Evolutionary conservation across 1,284 basidiomycete genomes (phyloP), one percentile per base, ranked within the genome.

Genomic region (Tremellales sp.): DNA sequence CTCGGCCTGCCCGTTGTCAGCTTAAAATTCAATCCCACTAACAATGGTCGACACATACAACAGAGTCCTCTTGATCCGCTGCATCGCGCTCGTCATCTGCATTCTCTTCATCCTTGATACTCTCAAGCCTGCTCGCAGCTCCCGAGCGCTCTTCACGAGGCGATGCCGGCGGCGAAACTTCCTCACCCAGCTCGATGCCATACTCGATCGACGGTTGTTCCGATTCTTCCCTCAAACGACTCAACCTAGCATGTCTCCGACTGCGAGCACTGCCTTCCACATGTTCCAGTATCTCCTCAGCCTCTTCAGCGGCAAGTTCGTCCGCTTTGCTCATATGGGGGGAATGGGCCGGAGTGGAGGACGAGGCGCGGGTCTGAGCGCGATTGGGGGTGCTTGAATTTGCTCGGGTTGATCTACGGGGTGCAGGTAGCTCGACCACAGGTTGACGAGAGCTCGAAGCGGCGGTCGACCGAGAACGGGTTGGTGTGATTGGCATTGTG

Each of bases 261-360:
- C 52, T 53, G 15, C 57, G 48, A 8, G 57, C 57, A 46, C 52
- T 54, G 3, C 46, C 49, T 12, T 46, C 40, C 12, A 37, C 24
- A 22, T 31, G 35, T 12, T 29, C 39, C 33, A 24, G 45, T 17
- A 65, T 36, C 3, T 59, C 45, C 1, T 53, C 57, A 3, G 67
- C 67, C 43, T 66, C 69, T 36, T 56, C 53, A 6, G 57, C 21
- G 11, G 65, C 60, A 12, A 62, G 56, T 45, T 67, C 60, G 46
- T 69, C 65, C 6, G 67, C 56, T n/a, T n/a, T n/a, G n/a, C n/a
- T n/a, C n/a, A n/a, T n/a, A n/a, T 15, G 29, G 29, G 8, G 29
- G 8, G 10, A 31, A 31, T 31, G 29, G 29, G 10, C 15, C 10
- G 29, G 29, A 31, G 29, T 31, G 29, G 29, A 31, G 29, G 29